phyloP scores from a whole-genome alignment of 2,329 filamentous ascomycete genomes.

The Aureobasidium subglaciale region DNA sequence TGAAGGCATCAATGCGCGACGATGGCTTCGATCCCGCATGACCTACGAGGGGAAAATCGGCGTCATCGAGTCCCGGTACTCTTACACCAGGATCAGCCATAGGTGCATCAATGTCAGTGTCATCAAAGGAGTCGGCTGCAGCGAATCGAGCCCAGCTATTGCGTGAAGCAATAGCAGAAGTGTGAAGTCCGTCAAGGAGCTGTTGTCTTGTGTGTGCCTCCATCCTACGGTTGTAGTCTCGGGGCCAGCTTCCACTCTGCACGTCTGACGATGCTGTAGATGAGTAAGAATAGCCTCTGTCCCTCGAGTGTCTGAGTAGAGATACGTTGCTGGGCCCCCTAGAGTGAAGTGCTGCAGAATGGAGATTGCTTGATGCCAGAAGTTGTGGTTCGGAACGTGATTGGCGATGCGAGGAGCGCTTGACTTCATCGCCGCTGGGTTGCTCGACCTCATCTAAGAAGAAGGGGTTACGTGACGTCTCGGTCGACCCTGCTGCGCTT shows the following conservation, averaged over 20 bases:
- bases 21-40: slow-evolving; percentile 1
- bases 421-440: slow-evolving; percentile 24
- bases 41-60: slow-evolving; percentile 9
- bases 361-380: slow-evolving; percentile 20
- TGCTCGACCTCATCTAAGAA: slow-evolving; percentile 39
- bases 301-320: slow-evolving; percentile 20
- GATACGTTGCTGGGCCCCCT: slow-evolving; percentile 28
- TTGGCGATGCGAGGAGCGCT: slow-evolving; percentile 31
- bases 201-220: slow-evolving; percentile 18
- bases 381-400: slow-evolving; percentile 29
- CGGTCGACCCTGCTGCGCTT: slow-evolving; percentile 26
- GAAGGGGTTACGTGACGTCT: slow-evolving; percentile 41
- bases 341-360: slow-evolving; percentile 26
- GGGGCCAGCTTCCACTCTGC: slow-evolving; percentile 19
- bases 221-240: slow-evolving; percentile 18
- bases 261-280: slow-evolving; percentile 18
- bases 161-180: slow-evolving; percentile 2
- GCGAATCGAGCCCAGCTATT: slow-evolving; percentile 14
- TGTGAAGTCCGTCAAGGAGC: slow-evolving; percentile 10
- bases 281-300: slow-evolving; percentile 17
- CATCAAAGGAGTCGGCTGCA: slow-evolving; percentile 10
- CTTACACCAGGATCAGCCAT: background rate
- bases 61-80: slow-evolving; percentile 9
- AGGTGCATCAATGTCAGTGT: background rate
- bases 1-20: slow-evolving; percentile 3